Percentiles rank a stretch among this genome's conserved stretches.
Evolutionary conservation across 148 eudicot species (phyloP).

Genomic region (Rhododendron henanense): DNA sequence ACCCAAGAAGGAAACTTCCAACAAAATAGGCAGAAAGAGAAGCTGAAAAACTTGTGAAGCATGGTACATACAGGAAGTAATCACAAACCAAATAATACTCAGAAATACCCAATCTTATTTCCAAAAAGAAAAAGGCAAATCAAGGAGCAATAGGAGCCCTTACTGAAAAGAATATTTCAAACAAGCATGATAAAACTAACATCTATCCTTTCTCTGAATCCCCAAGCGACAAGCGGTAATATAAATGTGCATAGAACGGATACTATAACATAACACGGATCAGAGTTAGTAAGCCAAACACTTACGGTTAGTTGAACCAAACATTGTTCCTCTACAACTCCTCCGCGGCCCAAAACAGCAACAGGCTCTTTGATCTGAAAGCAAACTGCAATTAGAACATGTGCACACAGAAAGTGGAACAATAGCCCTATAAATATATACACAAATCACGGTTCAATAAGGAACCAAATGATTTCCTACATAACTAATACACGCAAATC

Average conservation of each 20-base stretch:
- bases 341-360: background rate
- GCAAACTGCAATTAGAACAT: background rate
- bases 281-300: background rate
- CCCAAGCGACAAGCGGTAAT: background rate
- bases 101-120: background rate
- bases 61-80: background rate
- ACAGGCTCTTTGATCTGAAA: constrained; percentile 11
- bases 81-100: background rate
- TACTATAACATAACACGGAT: background rate
- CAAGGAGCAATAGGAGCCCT: background rate
- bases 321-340: constrained; percentile 26
- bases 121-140: background rate
- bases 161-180: background rate
- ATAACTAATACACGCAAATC: background rate
- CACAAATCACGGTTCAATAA: background rate
- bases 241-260: background rate
- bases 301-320: constrained; percentile 50
- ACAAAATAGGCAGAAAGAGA: background rate
- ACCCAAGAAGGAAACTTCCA: background rate
- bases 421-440: background rate
- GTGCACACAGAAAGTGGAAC: background rate
- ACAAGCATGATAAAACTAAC: background rate
- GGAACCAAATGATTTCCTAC: background rate
- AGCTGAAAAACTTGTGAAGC: background rate
- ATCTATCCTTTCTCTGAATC: background rate